phyloP scores from a whole-genome alignment of 768 basidiomycete species.

The Auricularia sp. region DNA sequence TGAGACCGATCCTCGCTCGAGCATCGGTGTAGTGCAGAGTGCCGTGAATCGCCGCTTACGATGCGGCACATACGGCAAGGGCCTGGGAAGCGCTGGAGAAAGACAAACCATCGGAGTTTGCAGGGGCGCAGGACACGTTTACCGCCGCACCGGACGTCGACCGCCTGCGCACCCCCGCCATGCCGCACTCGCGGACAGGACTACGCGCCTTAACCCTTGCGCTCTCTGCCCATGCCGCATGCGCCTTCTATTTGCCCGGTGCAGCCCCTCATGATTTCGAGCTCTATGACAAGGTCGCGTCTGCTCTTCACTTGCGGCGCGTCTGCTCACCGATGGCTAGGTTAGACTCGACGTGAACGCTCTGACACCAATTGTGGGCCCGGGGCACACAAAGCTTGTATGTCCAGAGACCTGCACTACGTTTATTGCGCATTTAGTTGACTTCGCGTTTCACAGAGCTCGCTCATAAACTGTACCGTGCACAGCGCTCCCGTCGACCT shows the following conservation, averaged over 20 bases:
- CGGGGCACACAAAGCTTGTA: constrained; percentile 19
- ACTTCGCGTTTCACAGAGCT: not conserved
- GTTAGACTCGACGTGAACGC: constrained; percentile 78
- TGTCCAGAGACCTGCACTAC: not conserved
- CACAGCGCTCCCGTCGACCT: constrained; percentile 1
- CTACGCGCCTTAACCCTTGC: not conserved
- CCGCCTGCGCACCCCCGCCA: not conserved
- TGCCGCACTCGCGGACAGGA: not conserved
- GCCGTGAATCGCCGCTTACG: too few relatives aligned
- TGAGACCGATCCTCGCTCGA: too few relatives aligned
- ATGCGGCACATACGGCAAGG: too few relatives aligned
- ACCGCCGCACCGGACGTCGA: not conserved
- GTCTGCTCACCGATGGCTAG: not conserved
- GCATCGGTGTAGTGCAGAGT: too few relatives aligned
- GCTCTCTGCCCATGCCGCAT: not conserved
- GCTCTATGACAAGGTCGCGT: constrained; percentile 45
- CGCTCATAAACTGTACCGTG: constrained; percentile 5
- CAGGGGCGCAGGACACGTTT: not conserved
- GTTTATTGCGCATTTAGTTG: not conserved
- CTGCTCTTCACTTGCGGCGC: not conserved
- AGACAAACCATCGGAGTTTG: too few relatives aligned
- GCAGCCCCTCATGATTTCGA: constrained; percentile 80
- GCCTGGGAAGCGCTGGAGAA: too few relatives aligned
- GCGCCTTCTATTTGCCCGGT: constrained; percentile 81
- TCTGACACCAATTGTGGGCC: constrained; percentile 46